Evolutionary conservation across 139 green algal genomes (phyloP).

Genomic region (Asterochloris erici): DNA sequence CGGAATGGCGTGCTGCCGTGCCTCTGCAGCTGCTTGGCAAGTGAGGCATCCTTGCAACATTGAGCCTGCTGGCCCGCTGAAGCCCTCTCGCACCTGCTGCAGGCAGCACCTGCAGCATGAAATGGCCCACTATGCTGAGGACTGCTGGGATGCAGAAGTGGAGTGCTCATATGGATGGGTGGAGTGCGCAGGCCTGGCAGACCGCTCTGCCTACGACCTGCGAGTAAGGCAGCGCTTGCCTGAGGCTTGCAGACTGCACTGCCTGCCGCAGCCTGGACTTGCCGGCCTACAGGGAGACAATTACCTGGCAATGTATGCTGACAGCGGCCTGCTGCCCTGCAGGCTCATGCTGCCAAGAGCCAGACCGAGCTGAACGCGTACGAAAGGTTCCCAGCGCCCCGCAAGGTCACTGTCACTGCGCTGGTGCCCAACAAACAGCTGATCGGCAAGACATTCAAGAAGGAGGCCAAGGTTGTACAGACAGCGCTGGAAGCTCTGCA

Average conservation of each 20-base stretch:
- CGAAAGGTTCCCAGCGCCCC: conserved; percentile 81
- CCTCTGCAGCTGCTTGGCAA: background rate
- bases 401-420: conserved; percentile 43
- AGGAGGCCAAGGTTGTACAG: conserved; percentile 75
- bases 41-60: background rate
- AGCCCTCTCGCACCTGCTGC: no score
- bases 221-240: background rate
- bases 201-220: conserved; percentile 91
- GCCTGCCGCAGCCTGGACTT: background rate
- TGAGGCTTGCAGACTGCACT: background rate
- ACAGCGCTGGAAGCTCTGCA: conserved; percentile 55
- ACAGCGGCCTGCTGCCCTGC: background rate
- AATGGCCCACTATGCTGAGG: conserved; percentile 86
- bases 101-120: conserved; percentile 97
- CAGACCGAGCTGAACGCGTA: conserved; percentile 83
- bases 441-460: conserved; percentile 87
- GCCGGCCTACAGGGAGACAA: no score
- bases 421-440: conserved; percentile 86
- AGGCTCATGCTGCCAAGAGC: conserved; percentile 65
- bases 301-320: no score
- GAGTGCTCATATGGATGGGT: conserved; percentile 97
- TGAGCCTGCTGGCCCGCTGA: background rate
- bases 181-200: conserved; percentile 96
- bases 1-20: no score
- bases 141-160: conserved; percentile 99